Evolutionary conservation across 2,329 filamentous ascomycete genomes (phyloP).

Genomic region (Fusarium sp.): DNA sequence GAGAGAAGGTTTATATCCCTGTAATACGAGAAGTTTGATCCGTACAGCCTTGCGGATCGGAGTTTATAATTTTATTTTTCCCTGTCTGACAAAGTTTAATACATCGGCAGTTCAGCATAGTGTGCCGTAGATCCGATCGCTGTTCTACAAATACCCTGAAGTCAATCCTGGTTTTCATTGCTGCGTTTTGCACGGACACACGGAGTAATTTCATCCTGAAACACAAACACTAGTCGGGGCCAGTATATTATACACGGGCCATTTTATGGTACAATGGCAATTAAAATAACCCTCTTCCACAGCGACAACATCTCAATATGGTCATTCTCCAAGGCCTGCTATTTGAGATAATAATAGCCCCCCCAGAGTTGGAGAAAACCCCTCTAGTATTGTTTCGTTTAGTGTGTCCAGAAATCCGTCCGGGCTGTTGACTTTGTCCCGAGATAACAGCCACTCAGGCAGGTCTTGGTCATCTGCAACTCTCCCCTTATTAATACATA

Average conservation of each 20-base stretch:
- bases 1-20: background rate
- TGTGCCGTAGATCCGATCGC: background rate
- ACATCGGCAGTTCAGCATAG: background rate
- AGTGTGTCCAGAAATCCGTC: no score
- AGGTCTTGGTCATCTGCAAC: no score
- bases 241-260: background rate
- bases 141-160: background rate
- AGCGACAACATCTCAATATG: no score
- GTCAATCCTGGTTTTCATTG: background rate
- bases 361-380: no score
- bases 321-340: no score
- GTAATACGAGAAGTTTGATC: background rate
- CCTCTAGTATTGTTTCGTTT: no score
- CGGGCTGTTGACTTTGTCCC: no score
- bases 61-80: background rate
- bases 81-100: background rate
- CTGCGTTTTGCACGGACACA: background rate
- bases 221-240: background rate
- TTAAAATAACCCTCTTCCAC: no score
- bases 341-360: no score
- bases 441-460: no score
- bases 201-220: background rate
- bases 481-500: no score
- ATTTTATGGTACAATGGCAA: no score
- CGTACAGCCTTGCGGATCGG: accelerated